Percentiles rank a stretch among this genome's conserved stretches.
phyloP scores from a whole-genome alignment of 2,329 filamentous ascomycete species.

The Talaromyces amestolkiae region DNA sequence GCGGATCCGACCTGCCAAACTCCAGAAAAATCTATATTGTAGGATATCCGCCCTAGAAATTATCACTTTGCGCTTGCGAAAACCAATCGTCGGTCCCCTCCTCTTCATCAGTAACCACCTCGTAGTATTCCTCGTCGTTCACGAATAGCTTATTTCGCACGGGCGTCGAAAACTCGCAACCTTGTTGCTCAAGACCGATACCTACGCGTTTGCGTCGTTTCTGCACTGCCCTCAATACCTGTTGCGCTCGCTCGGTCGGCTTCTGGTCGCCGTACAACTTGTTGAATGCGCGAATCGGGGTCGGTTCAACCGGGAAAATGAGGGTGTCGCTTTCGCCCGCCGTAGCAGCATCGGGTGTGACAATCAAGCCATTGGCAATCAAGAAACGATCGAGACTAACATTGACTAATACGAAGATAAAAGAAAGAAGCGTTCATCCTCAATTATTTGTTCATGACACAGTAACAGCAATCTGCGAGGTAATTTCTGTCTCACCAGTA shows the following conservation, averaged over 20 bases:
- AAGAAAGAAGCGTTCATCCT: conserved; percentile 9
- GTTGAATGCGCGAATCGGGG: conserved; percentile 40
- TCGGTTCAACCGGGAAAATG: conserved; percentile 37
- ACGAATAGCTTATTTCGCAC: conserved; percentile 50
- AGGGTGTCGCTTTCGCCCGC: conserved; percentile 31
- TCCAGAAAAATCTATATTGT: neutral
- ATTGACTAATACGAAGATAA: conserved; percentile 29
- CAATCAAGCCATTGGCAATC: conserved; percentile 48
- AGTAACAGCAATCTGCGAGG: conserved; percentile 21
- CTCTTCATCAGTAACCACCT: conserved; percentile 22
- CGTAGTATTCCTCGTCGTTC: conserved; percentile 51
- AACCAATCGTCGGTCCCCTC: conserved; percentile 14
- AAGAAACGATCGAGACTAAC: conserved; percentile 46
- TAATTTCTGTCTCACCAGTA: conserved; percentile 51
- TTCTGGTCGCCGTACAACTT: conserved; percentile 43
- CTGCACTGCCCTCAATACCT: conserved; percentile 46
- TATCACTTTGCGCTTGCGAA: neutral
- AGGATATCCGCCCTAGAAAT: neutral
- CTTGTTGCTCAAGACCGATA: conserved; percentile 53
- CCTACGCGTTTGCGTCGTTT: conserved; percentile 53
- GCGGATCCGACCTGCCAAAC: neutral
- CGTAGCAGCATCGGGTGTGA: conserved; percentile 45
- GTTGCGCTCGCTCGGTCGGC: conserved; percentile 47
- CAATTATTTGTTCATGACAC: conserved; percentile 24
- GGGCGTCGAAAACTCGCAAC: conserved; percentile 53